Percentiles rank a stretch among this genome's conserved stretches.
Conservation (phyloP, 2,329 filamentous ascomycete genomes). For the Botryotinia narcissicola region DNA sequence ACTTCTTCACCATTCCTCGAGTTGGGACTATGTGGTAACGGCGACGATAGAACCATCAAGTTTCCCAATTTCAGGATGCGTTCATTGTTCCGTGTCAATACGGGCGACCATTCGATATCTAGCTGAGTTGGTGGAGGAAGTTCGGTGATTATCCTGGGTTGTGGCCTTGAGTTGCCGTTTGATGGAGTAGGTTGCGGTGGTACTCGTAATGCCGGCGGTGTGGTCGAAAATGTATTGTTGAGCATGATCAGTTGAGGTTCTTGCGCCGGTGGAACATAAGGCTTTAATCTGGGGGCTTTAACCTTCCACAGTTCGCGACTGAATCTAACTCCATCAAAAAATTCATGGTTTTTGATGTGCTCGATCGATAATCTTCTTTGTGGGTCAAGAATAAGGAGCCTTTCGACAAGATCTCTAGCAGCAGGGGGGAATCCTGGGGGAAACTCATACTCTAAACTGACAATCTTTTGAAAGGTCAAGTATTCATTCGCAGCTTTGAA, state of each 20-base stretch:
- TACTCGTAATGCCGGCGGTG: constrained; percentile 35
- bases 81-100: constrained; percentile 86
- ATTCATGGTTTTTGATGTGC: constrained; percentile 94
- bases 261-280: constrained; percentile 74
- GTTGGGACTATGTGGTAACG: constrained; percentile 71
- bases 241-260: constrained; percentile 74
- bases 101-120: constrained; percentile 98
- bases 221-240: constrained; percentile 47
- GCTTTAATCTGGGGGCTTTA: constrained; percentile 82
- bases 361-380: constrained; percentile 82
- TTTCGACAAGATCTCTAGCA: constrained; percentile 85
- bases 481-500: constrained; percentile 98
- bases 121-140: constrained; percentile 93
- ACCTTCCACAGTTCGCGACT: constrained; percentile 83
- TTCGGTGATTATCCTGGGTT: constrained; percentile 86
- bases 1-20: constrained; percentile 68
- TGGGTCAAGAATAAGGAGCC: constrained; percentile 86
- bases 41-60: constrained; percentile 76
- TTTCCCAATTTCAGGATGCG: constrained; percentile 93
- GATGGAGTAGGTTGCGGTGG: constrained; percentile 38
- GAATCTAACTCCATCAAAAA: constrained; percentile 85
- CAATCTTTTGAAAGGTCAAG: constrained; percentile 97
- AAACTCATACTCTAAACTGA: constrained; percentile 90
- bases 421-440: constrained; percentile 82
- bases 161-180: constrained; percentile 52